Evolutionary conservation across 768 basidiomycete species (phyloP).

Genomic region (Boletus speciosus): DNA sequence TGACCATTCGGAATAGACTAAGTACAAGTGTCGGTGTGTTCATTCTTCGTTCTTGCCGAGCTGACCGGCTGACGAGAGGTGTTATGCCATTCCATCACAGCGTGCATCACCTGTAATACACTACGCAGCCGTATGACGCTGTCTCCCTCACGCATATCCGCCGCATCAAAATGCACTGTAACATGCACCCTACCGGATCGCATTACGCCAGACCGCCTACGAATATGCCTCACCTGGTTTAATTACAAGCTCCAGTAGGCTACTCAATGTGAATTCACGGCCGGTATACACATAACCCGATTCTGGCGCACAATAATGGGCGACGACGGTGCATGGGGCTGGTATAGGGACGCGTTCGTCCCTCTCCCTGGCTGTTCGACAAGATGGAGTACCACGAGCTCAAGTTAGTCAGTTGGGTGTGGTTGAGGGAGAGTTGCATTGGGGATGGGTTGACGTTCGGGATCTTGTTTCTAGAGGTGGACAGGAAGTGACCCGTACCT

Average conservation of each 20-base stretch:
- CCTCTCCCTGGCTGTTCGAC: constrained; percentile 45
- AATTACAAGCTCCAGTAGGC: background rate
- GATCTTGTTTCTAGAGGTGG: constrained; percentile 40
- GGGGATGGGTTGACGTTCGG: constrained; percentile 34
- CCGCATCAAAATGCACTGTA: constrained; percentile 21
- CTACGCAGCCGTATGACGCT: constrained; percentile 4
- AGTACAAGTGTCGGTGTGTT: no score
- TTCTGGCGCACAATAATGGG: constrained; percentile 15
- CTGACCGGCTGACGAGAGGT: background rate
- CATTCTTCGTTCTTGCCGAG: no score
- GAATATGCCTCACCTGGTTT: constrained; percentile 2
- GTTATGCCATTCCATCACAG: constrained; percentile 4
- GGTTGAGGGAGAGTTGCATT: constrained; percentile 31
- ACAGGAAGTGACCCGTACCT: constrained; percentile 22
- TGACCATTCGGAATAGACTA: constrained; percentile 27
- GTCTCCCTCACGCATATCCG: constrained; percentile 6
- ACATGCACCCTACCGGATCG: constrained; percentile 6
- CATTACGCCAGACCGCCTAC: constrained; percentile 5
- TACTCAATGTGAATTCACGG: background rate
- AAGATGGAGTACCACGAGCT: constrained; percentile 47
- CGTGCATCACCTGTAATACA: constrained; percentile 14
- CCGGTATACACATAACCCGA: constrained; percentile 23
- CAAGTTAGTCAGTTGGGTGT: constrained; percentile 35
- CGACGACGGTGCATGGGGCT: constrained; percentile 25
- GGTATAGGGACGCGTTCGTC: constrained; percentile 40